A percentile compares a stretch with the other conserved stretches of the same genome.
Conservation (phyloP, 1,139 yeast species). For the Suhomyces yuchorum region DNA sequence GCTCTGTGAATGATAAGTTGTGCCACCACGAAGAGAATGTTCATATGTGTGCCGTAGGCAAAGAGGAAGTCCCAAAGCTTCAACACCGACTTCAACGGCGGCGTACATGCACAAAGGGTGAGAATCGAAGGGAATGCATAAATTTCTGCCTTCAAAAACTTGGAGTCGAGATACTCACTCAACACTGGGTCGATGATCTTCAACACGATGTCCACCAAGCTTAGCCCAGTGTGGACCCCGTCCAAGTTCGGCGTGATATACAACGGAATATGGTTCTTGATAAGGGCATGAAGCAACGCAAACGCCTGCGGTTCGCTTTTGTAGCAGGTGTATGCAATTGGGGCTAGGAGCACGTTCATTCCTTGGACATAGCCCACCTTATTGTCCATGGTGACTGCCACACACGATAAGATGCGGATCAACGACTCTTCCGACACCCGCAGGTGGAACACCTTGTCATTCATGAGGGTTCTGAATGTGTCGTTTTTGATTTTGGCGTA, state of each 20-base stretch:
- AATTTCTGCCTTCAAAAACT: slow-evolving; percentile 74
- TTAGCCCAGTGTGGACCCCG: slow-evolving; percentile 81
- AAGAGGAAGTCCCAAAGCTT: slow-evolving; percentile 87
- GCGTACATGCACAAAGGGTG: slow-evolving; percentile 88
- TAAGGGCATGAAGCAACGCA: slow-evolving; percentile 61
- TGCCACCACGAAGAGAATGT: slow-evolving; percentile 81
- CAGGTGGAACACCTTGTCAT: slow-evolving; percentile 65
- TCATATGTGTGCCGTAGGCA: slow-evolving; percentile 91
- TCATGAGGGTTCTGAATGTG: slow-evolving; percentile 82
- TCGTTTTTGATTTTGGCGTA: slow-evolving; percentile 80
- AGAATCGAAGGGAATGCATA: slow-evolving; percentile 89
- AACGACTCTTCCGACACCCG: slow-evolving; percentile 71
- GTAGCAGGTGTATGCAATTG: slow-evolving; percentile 69
- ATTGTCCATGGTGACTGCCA: slow-evolving; percentile 53
- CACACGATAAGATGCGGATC: slow-evolving; percentile 69
- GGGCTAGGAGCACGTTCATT: slow-evolving; percentile 85
- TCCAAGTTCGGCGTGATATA: slow-evolving; percentile 76
- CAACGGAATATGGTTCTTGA: slow-evolving; percentile 68
- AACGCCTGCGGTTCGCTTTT: slow-evolving; percentile 88
- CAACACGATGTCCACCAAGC: slow-evolving; percentile 68
- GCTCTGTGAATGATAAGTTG: slow-evolving; percentile 74
- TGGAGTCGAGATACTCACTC: slow-evolving; percentile 59
- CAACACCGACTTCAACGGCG: slow-evolving; percentile 75
- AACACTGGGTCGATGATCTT: slow-evolving; percentile 74
- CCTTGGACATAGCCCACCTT: slow-evolving; percentile 79